phyloP scores from a whole-genome alignment of 2,329 filamentous ascomycete genomes.

The Ophiosphaerella narmari region DNA sequence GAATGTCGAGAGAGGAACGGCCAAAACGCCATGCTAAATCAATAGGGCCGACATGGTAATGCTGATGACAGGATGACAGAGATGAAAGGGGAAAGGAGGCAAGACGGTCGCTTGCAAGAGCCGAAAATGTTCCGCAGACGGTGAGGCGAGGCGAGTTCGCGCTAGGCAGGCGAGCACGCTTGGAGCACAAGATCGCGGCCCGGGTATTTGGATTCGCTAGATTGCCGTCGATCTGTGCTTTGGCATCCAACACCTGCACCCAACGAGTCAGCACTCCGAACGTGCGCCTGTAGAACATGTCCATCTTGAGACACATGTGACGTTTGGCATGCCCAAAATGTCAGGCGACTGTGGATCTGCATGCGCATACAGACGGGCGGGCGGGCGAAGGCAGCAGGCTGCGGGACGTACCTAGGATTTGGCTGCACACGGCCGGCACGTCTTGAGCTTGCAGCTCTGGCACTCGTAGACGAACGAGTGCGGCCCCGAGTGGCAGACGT shows the following conservation, averaged over 20 bases:
- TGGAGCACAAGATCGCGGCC: slow-evolving; percentile 9
- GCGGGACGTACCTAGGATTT: slow-evolving; percentile 46
- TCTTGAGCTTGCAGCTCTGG: slow-evolving; percentile 56
- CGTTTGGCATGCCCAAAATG: background rate
- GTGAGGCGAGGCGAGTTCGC: background rate
- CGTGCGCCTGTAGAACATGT: slow-evolving; percentile 16
- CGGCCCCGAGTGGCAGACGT: slow-evolving; percentile 56
- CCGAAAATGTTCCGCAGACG: background rate
- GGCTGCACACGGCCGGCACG: slow-evolving; percentile 52
- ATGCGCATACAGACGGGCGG: background rate
- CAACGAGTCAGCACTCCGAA: slow-evolving; percentile 31
- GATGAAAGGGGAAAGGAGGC: slow-evolving; percentile 7
- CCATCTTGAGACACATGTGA: slow-evolving; percentile 12
- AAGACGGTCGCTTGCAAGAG: slow-evolving; percentile 10
- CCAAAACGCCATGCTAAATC: slow-evolving; percentile 46
- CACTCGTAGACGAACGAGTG: slow-evolving; percentile 59
- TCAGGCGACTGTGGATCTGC: slow-evolving; percentile 12
- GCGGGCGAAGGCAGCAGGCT: background rate
- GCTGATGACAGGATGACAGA: slow-evolving; percentile 6
- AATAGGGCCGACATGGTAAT: slow-evolving; percentile 27
- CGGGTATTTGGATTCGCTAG: slow-evolving; percentile 26
- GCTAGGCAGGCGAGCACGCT: slow-evolving; percentile 6
- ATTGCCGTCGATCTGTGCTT: slow-evolving; percentile 29
- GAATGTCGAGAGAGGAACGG: slow-evolving; percentile 23
- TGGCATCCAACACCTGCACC: slow-evolving; percentile 17